phyloP scores from a whole-genome alignment of 164 flowering plant species.

The Vitis riparia region DNA sequence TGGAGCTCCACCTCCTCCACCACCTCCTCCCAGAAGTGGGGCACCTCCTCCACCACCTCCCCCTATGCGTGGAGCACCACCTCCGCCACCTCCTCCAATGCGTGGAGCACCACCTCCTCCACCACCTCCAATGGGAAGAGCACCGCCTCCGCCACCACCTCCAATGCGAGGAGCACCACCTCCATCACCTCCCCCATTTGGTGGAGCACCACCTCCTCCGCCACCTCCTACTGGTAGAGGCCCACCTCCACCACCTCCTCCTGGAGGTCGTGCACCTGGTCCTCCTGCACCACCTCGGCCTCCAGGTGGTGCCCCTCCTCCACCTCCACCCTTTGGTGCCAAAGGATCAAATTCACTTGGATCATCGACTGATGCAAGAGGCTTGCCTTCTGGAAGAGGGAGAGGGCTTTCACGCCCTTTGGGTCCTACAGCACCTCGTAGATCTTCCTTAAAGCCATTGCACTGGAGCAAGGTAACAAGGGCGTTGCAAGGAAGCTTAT shows the following conservation, averaged over 20 bases:
- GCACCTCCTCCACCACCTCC: neutral
- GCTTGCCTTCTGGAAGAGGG: slow-evolving; percentile 44
- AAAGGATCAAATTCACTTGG: slow-evolving; percentile 15
- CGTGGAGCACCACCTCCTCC: slow-evolving; percentile 23
- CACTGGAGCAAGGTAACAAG: slow-evolving; percentile 97
- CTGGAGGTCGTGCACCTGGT: slow-evolving; percentile 38
- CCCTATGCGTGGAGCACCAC: slow-evolving; percentile 10
- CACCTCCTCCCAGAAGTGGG: slow-evolving; percentile 3
- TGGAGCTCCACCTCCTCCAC: slow-evolving; percentile 20
- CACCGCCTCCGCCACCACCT: slow-evolving; percentile 19
- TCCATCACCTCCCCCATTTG: slow-evolving; percentile 22
- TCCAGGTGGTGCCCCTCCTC: slow-evolving; percentile 60
- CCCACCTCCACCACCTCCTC: slow-evolving; percentile 27
- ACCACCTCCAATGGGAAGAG: neutral
- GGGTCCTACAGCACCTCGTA: slow-evolving; percentile 47
- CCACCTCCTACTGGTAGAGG: slow-evolving; percentile 17
- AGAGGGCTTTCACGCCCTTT: slow-evolving; percentile 47
- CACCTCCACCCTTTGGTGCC: slow-evolving; percentile 64
- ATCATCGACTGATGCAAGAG: slow-evolving; percentile 25
- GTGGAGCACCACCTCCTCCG: slow-evolving; percentile 16
- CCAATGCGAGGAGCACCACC: slow-evolving; percentile 10
- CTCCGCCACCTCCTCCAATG: slow-evolving; percentile 18
- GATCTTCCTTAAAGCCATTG: slow-evolving; percentile 79
- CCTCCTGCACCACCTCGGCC: slow-evolving; percentile 54
- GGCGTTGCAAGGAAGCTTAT: slow-evolving; percentile 91